These are phyloP conservation scores for Heliosperma pusillum DNA, from an alignment of 148 eudicot genomes.

Conservation along the genomic window DNA sequence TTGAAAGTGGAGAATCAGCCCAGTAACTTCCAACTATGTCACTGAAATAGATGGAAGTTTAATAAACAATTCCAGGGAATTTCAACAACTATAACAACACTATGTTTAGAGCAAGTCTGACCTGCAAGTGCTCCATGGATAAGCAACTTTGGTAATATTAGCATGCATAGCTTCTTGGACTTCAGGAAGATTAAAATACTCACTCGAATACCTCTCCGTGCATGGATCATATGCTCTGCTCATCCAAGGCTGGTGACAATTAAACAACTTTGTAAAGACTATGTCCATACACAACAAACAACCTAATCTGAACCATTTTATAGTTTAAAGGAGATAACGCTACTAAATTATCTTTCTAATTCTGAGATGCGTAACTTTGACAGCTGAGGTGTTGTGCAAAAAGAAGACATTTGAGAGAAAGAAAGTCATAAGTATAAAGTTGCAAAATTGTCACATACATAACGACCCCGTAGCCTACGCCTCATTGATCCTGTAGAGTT, in stretches of 20 bases:
- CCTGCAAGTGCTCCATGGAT: constrained; percentile 93
- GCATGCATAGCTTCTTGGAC: constrained; percentile 92
- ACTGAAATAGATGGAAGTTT: constrained; percentile 34
- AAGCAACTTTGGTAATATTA: constrained; percentile 52
- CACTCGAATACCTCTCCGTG: constrained; percentile 72
- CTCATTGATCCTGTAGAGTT: constrained; percentile 40
- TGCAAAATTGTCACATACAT: constrained; percentile 44
- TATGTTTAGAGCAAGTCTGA: constrained; percentile 11
- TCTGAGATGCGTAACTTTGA: too few relatives aligned
- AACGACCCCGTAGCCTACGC: constrained; percentile 59
- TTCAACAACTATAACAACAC: background rate
- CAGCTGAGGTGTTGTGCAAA: background rate
- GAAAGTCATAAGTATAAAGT: background rate
- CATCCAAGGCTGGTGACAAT: constrained; percentile 82
- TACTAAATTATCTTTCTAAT: too few relatives aligned
- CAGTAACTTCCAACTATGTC: constrained; percentile 73
- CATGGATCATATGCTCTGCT: constrained; percentile 95
- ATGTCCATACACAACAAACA: too few relatives aligned
- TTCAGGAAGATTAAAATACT: constrained; percentile 81
- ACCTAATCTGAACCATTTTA: too few relatives aligned
- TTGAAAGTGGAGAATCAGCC: constrained; percentile 82
- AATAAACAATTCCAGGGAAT: constrained; percentile 1
- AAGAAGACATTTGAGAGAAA: background rate
- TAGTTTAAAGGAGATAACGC: background rate
- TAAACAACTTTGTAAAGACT: background rate